Evolutionary conservation across 441 rosid species (phyloP).

Genomic region (Populus hybrid): DNA sequence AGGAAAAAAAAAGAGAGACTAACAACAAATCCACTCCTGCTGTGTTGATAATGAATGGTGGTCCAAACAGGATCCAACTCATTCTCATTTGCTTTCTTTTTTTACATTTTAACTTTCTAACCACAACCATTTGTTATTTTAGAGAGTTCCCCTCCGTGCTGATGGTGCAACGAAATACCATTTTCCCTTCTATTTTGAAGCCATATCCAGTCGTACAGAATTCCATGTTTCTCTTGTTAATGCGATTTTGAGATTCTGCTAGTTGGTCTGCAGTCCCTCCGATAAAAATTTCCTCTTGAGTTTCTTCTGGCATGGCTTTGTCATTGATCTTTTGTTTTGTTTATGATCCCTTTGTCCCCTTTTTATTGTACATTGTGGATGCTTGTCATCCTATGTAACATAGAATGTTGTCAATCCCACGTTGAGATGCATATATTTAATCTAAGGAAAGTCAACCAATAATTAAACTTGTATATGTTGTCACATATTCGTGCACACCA

Average conservation of each 20-base stretch:
- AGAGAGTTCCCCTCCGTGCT: background rate
- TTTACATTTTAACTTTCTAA: background rate
- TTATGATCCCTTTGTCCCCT: background rate
- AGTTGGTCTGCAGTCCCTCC: background rate
- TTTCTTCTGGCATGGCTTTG: background rate
- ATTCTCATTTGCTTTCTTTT: constrained; percentile 3
- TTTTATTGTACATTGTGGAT: background rate
- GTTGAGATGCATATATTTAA: background rate
- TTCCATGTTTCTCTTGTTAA: background rate
- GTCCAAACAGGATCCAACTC: constrained; percentile 4
- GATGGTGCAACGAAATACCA: background rate
- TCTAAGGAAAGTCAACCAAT: constrained; percentile 7
- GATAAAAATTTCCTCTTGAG: background rate
- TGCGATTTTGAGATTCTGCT: constrained; percentile 1
- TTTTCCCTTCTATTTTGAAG: background rate
- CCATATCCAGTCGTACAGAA: background rate
- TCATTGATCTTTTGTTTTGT: background rate
- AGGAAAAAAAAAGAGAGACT: background rate
- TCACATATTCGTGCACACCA: constrained; percentile 1
- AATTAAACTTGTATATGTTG: background rate
- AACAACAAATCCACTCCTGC: background rate
- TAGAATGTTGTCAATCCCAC: background rate
- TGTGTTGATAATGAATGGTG: constrained; percentile 3
- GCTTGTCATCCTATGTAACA: background rate
- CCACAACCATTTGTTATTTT: background rate